These are phyloP conservation scores for Fusarium scirpi DNA, from an alignment of 2,329 filamentous ascomycete genomes.

Conservation along the genomic window DNA sequence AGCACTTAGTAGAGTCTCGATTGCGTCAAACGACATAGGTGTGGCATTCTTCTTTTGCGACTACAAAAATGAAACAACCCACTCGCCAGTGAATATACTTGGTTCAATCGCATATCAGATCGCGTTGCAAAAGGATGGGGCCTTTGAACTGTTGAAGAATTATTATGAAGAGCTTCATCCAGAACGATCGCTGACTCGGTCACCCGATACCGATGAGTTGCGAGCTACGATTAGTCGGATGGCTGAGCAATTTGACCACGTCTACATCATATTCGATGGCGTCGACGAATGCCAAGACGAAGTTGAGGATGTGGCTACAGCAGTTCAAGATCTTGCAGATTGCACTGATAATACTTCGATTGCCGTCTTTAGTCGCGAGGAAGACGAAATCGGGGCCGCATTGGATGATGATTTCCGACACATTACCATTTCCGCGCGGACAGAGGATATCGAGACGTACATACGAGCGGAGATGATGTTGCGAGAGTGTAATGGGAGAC, in stretches of 20 bases:
- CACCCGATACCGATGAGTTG: background rate
- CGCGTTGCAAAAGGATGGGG: constrained; percentile 10
- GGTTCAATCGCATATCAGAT: constrained; percentile 18
- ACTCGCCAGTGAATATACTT: background rate
- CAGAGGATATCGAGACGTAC: constrained; percentile 16
- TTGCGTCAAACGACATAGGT: background rate
- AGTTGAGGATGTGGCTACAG: background rate
- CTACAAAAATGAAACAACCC: background rate
- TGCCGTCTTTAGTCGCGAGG: constrained; percentile 19
- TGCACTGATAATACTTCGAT: background rate
- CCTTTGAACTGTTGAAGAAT: constrained; percentile 1
- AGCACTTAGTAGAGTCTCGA: background rate
- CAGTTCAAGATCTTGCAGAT: background rate
- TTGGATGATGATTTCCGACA: background rate
- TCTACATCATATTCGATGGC: background rate
- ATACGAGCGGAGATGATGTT: constrained; percentile 8
- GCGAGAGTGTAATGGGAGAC: background rate
- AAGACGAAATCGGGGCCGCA: background rate
- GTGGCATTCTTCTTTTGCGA: constrained; percentile 30
- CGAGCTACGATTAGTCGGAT: background rate
- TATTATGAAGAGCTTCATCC: constrained; percentile 21
- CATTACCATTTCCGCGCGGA: constrained; percentile 8
- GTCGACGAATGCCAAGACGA: constrained; percentile 10
- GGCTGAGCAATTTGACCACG: background rate
- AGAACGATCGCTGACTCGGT: background rate